Evolutionary conservation across 2,329 filamentous ascomycete genomes (phyloP).

Genomic region (Leptographium radiaticola): DNA sequence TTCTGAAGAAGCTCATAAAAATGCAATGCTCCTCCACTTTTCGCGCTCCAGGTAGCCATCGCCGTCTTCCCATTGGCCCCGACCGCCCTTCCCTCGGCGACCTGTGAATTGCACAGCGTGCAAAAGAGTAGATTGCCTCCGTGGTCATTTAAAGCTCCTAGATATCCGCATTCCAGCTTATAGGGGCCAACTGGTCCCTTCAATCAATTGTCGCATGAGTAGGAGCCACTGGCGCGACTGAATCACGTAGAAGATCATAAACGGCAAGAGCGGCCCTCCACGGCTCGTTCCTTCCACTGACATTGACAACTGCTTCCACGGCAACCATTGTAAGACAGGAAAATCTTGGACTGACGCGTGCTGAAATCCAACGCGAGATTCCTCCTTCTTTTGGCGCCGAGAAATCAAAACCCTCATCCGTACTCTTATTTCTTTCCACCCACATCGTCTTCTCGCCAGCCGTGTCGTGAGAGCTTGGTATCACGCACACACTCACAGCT

Average conservation of each 20-base stretch:
- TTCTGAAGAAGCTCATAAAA: background rate
- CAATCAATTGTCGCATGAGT: background rate
- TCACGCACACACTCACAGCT: background rate
- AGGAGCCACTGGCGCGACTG: background rate
- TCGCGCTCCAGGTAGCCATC: background rate
- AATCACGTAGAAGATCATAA: background rate
- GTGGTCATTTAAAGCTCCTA: background rate
- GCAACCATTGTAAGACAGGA: background rate
- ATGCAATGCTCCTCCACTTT: background rate
- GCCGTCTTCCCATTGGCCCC: background rate
- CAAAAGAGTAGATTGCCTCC: background rate
- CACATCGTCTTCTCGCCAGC: background rate
- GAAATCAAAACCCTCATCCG: background rate
- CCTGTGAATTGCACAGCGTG: too few relatives aligned
- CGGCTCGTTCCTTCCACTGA: background rate
- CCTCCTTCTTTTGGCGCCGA: background rate
- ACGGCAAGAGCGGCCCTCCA: conserved; percentile 2
- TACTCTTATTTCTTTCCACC: background rate
- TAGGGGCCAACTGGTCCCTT: background rate
- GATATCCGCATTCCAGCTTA: background rate
- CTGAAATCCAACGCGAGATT: background rate
- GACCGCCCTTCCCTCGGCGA: background rate
- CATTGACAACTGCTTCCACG: background rate
- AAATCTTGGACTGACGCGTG: background rate
- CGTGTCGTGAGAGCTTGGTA: background rate